These are phyloP conservation scores for Grosmannia penicillata DNA, from an alignment of 2,329 filamentous ascomycete species.

Conservation along the genomic window DNA sequence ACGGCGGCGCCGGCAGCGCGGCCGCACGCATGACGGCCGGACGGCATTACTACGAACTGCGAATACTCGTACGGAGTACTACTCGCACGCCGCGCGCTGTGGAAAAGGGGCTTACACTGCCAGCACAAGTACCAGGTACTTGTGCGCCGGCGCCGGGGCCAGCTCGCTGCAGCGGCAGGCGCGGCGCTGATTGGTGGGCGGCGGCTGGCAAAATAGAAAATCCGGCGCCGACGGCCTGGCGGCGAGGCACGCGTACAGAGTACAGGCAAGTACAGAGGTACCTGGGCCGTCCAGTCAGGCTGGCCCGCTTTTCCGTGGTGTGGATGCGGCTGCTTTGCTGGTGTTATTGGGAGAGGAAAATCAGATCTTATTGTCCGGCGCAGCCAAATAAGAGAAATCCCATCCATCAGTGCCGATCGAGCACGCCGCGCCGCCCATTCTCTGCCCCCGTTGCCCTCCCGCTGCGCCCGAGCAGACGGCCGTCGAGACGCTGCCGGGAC, in stretches of 20 bases:
- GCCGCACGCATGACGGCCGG: too few relatives aligned
- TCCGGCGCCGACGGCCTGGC: slow-evolving; percentile 5
- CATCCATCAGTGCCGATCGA: background rate
- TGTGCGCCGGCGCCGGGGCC: background rate
- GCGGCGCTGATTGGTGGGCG: slow-evolving; percentile 9
- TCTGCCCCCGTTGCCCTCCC: too few relatives aligned
- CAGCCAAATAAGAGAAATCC: slow-evolving; percentile 7
- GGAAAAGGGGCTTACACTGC: slow-evolving; percentile 1
- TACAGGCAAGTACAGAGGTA: slow-evolving; percentile 3
- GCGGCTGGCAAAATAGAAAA: slow-evolving; percentile 10
- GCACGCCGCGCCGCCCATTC: too few relatives aligned
- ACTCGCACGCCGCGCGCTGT: too few relatives aligned
- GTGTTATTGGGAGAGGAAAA: slow-evolving; percentile 13
- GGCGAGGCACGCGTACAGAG: background rate
- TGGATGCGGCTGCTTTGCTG: slow-evolving; percentile 10
- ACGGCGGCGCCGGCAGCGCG: too few relatives aligned
- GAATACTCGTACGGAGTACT: too few relatives aligned
- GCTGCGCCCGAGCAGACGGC: too few relatives aligned
- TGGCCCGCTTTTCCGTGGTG: slow-evolving; percentile 5
- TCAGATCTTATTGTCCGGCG: slow-evolving; percentile 11
- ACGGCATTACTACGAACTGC: too few relatives aligned
- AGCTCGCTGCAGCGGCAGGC: slow-evolving; percentile 1
- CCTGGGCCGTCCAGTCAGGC: background rate
- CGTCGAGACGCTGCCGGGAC: background rate
- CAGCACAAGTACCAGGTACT: slow-evolving; percentile 8